Percentiles rank a stretch among this genome's conserved stretches.
These are phyloP conservation scores for Corchorus olitorius DNA, from an alignment of 345 rosid species.

Conservation along the genomic window DNA sequence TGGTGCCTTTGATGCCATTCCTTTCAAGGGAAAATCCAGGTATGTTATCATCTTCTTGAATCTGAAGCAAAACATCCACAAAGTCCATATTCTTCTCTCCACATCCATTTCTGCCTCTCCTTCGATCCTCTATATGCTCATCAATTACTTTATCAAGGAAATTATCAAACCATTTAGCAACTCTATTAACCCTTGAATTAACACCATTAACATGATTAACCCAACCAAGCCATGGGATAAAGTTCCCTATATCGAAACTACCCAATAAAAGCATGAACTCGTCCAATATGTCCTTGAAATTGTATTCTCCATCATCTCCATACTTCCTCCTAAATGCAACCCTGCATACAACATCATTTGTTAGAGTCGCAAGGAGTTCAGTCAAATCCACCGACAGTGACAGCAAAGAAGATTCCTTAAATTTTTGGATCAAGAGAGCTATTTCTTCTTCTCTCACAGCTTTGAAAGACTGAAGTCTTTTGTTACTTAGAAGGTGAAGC, in stretches of 20 bases:
- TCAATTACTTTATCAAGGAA: constrained; percentile 31
- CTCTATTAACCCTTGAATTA: constrained; percentile 18
- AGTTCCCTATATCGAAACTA: constrained; percentile 34
- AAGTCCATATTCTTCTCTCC: too few species aligned
- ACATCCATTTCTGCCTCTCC: too few species aligned
- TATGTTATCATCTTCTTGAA: background rate
- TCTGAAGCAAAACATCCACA: background rate
- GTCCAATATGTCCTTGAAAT: constrained; percentile 29
- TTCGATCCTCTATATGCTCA: background rate
- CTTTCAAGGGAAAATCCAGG: background rate
- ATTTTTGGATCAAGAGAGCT: constrained; percentile 20
- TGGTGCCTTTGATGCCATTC: too few species aligned
- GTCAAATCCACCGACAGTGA: constrained; percentile 40
- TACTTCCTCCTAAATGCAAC: constrained; percentile 44
- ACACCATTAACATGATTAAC: constrained; percentile 35
- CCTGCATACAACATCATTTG: constrained; percentile 48
- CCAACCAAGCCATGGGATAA: constrained; percentile 57
- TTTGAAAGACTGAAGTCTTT: constrained; percentile 43
- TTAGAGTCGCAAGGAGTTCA: constrained; percentile 21
- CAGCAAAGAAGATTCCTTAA: constrained; percentile 18
- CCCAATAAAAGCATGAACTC: constrained; percentile 38
- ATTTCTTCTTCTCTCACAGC: constrained; percentile 47
- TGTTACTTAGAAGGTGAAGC: constrained; percentile 48
- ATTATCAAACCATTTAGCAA: constrained; percentile 26
- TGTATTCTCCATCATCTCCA: constrained; percentile 27